Evolutionary conservation across 2,329 filamentous ascomycete species (phyloP).

Genomic region (Microsporum canis): DNA sequence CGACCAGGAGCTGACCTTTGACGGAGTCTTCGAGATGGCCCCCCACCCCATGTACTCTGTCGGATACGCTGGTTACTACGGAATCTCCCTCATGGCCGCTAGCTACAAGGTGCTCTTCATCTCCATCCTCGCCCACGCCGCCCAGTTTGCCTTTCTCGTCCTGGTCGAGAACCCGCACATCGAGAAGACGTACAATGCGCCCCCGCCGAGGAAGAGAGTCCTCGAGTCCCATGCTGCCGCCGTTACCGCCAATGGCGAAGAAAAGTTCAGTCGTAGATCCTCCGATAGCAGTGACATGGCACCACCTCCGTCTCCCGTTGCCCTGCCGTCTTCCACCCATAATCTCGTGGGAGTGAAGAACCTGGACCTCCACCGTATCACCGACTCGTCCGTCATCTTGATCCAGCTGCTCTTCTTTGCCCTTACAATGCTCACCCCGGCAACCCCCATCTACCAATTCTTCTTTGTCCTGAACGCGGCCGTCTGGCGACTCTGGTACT

Average conservation of each 20-base stretch:
- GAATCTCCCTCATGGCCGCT: conserved; percentile 93
- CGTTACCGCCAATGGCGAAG: conserved; percentile 15
- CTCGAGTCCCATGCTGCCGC: conserved; percentile 22
- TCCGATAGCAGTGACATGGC: conserved; percentile 25
- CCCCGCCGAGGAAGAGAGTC: conserved; percentile 53
- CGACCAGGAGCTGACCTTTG: conserved; percentile 94
- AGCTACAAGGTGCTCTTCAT: conserved; percentile 97
- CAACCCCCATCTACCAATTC: conserved; percentile 60
- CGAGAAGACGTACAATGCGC: conserved; percentile 92
- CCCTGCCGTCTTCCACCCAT: conserved; percentile 59
- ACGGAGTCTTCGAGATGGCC: conserved; percentile 97
- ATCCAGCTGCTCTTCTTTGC: conserved; percentile 63
- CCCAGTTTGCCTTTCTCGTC: conserved; percentile 86
- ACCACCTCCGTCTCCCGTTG: conserved; percentile 33
- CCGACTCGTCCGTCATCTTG: conserved; percentile 69
- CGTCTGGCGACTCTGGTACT: conserved; percentile 83
- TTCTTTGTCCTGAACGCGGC: conserved; percentile 73
- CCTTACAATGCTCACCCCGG: conserved; percentile 64
- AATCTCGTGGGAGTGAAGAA: conserved; percentile 73
- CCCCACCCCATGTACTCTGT: conserved; percentile 99
- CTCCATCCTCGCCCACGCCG: conserved; percentile 85
- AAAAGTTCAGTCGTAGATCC: conserved; percentile 22
- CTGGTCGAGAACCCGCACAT: conserved; percentile 95
- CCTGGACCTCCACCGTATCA: conserved; percentile 76
- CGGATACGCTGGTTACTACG: conserved; percentile 95